A percentile compares a stretch with the other conserved stretches of the same genome.
Evolutionary conservation across 2,329 filamentous ascomycete genomes (phyloP).

Genomic region (Epichloe elymi): DNA sequence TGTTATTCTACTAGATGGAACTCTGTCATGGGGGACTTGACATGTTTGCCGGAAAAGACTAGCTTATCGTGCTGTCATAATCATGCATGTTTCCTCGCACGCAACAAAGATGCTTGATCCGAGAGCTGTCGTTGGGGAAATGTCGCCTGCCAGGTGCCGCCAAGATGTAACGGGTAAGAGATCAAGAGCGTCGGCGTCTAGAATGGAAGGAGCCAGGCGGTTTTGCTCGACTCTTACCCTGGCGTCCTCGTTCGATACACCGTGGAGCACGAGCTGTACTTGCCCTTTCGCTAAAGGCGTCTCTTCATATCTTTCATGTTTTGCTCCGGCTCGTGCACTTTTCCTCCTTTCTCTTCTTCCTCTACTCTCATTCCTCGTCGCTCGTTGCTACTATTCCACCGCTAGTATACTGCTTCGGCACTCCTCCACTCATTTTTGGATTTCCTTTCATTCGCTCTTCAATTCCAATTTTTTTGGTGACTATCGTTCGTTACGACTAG

Average conservation of each 20-base stretch:
- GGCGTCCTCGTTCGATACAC: neutral
- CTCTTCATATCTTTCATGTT: neutral
- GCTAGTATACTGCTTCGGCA: conserved; percentile 11
- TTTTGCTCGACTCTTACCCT: neutral
- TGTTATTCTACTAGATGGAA: conserved; percentile 48
- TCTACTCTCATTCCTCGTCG: conserved; percentile 9
- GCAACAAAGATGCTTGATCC: neutral
- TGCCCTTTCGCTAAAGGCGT: conserved; percentile 1
- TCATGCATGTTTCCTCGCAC: neutral
- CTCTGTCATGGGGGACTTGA: neutral
- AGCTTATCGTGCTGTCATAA: neutral
- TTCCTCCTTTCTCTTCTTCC: conserved; percentile 1
- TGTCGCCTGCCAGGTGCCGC: neutral
- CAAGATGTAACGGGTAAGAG: neutral
- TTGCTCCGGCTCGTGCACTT: neutral
- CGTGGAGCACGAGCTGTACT: neutral
- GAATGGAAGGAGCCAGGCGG: neutral
- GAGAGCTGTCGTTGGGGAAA: neutral
- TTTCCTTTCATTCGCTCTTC: conserved; percentile 8
- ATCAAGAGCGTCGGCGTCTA: neutral
- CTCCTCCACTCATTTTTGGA: conserved; percentile 20
- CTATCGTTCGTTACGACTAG: conserved; percentile 19
- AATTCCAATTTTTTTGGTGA: conserved; percentile 17
- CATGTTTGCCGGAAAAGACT: neutral
- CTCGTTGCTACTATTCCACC: conserved; percentile 11